Conservation (phyloP, 192 early-diverging fungal species). For the Neocallimastix lanati region DNA sequence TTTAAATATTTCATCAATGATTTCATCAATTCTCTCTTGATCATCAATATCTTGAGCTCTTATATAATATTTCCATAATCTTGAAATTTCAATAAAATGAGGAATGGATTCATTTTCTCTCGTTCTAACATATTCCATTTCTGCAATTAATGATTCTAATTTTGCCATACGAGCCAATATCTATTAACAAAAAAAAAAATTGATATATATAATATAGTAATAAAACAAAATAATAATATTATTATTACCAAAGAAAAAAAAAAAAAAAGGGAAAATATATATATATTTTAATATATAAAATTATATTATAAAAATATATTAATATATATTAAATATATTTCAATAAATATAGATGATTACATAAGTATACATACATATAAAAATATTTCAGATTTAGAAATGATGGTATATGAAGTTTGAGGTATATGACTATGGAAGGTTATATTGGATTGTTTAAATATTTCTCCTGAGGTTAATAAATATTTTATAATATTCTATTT, state of each 20-base stretch:
- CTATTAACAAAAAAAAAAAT: too few species aligned
- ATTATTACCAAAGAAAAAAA: too few species aligned
- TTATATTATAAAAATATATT: too few species aligned
- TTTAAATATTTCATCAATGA: not conserved
- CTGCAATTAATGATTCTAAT: not conserved
- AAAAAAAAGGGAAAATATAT: too few species aligned
- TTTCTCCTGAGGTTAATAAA: not conserved
- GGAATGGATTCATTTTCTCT: not conserved
- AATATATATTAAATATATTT: too few species aligned
- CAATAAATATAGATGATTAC: too few species aligned
- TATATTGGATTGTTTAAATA: not conserved
- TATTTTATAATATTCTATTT: not conserved
- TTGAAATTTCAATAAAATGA: not conserved
- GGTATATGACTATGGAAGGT: not conserved
- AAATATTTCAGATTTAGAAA: not conserved
- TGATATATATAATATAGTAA: too few species aligned
- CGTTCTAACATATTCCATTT: not conserved
- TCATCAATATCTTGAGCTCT: not conserved
- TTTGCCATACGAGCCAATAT: not conserved
- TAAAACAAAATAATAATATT: too few species aligned
- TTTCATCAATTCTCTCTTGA: not conserved
- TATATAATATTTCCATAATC: not conserved
- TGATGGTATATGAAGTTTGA: not conserved
- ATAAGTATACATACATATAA: not conserved
- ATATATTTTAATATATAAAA: too few species aligned